These are phyloP conservation scores for Petunia secreta DNA, from an alignment of 257 asterid species.

Conservation along the genomic window DNA sequence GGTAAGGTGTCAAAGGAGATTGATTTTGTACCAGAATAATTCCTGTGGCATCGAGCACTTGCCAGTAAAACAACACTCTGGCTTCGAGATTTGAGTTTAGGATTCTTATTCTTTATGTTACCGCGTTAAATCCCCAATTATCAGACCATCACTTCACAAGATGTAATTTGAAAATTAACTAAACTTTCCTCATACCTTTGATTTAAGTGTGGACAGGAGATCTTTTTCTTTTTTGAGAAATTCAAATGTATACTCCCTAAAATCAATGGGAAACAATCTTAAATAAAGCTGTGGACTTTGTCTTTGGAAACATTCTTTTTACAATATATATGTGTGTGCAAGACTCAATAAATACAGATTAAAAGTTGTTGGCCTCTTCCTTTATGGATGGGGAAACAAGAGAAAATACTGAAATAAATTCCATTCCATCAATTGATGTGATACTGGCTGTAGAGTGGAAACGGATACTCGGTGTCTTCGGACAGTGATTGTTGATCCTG, in stretches of 20 bases:
- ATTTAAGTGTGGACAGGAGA: not conserved
- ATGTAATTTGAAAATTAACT: not conserved
- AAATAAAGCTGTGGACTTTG: too few relatives aligned
- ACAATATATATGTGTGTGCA: not conserved
- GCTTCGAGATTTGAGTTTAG: not conserved
- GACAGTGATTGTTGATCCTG: conserved; percentile 9
- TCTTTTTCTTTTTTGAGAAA: too few relatives aligned
- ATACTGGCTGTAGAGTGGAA: not conserved
- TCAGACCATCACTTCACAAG: too few relatives aligned
- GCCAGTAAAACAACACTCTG: not conserved
- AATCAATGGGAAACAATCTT: not conserved
- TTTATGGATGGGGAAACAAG: not conserved
- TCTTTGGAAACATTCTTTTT: not conserved
- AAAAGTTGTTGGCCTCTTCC: not conserved
- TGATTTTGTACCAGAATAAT: not conserved
- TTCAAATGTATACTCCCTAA: not conserved
- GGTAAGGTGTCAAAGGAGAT: not conserved
- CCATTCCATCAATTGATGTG: not conserved
- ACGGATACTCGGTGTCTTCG: not conserved
- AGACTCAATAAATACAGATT: not conserved
- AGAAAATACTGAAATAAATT: not conserved
- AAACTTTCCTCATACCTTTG: not conserved
- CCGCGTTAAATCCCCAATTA: not conserved
- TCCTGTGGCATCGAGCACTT: not conserved
- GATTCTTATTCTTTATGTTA: too few relatives aligned